Evolutionary conservation across 441 rosid genomes (phyloP).

Genomic region (Adansonia rubrostipa): DNA sequence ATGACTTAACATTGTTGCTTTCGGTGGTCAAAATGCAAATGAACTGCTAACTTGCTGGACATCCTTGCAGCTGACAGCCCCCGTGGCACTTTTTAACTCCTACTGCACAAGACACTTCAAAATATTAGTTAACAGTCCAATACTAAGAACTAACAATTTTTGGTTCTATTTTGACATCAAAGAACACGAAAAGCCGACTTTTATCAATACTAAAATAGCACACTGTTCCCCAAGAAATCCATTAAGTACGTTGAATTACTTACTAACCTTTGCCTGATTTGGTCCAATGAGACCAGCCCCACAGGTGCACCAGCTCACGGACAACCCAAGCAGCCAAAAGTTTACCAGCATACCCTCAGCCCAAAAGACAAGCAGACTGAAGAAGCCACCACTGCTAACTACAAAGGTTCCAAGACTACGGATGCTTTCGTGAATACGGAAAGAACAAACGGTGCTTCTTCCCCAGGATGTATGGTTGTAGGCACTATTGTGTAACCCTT

Average conservation of each 20-base stretch:
- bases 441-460: slow-evolving; percentile 99
- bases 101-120: slow-evolving; percentile 12
- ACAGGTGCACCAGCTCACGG: slow-evolving; percentile 35
- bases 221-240: slow-evolving; percentile 24
- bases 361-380: slow-evolving; percentile 39
- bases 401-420: slow-evolving; percentile 81
- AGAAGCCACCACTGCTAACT: slow-evolving; percentile 33
- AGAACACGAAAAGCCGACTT: not conserved
- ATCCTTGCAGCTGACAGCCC: slow-evolving; percentile 38
- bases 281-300: slow-evolving; percentile 35
- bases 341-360: slow-evolving; percentile 37
- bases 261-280: slow-evolving; percentile 27
- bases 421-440: slow-evolving; percentile 98
- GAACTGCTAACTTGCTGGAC: slow-evolving; percentile 27
- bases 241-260: slow-evolving; percentile 35
- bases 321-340: slow-evolving; percentile 45
- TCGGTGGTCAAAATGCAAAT: slow-evolving; percentile 11
- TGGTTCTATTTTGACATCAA: not conserved
- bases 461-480: slow-evolving; percentile 99
- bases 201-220: not conserved
- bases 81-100: slow-evolving; percentile 25
- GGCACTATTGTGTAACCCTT: slow-evolving; percentile 99
- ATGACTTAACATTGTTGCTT: slow-evolving; percentile 26
- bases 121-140: not conserved
- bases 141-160: not conserved